phyloP scores from a whole-genome alignment of 805 yeast genomes.

The Zygoascus biomembranicola region DNA sequence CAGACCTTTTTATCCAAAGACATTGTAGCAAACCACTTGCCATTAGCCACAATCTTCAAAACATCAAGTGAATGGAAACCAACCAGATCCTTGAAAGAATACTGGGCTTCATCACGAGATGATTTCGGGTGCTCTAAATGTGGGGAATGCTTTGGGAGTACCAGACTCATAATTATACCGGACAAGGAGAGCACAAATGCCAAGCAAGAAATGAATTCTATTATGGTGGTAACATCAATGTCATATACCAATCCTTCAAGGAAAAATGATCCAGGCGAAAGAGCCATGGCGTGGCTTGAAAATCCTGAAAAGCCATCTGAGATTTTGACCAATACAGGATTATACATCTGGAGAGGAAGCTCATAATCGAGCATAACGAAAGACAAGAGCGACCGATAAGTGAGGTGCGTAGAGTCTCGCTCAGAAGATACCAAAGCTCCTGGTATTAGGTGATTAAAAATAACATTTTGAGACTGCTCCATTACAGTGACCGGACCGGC shows the following conservation, averaged over 20 bases:
- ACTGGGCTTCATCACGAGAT: slow-evolving; percentile 7
- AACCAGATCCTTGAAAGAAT: slow-evolving; percentile 34
- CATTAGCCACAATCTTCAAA: slow-evolving; percentile 34
- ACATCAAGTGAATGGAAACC: slow-evolving; percentile 58
- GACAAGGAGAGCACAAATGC: slow-evolving; percentile 34
- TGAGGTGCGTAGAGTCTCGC: not conserved
- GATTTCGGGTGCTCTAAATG: not conserved
- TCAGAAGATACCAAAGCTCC: not conserved
- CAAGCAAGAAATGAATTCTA: slow-evolving; percentile 2
- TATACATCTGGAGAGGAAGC: not conserved
- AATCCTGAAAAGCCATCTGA: not conserved
- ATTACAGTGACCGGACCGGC: not conserved
- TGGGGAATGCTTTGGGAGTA: slow-evolving; percentile 21
- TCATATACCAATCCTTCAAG: not conserved
- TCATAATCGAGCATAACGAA: not conserved
- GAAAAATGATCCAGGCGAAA: not conserved
- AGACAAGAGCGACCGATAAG: not conserved
- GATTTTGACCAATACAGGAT: not conserved
- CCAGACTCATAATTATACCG: slow-evolving; percentile 35
- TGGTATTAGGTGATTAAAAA: not conserved
- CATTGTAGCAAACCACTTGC: slow-evolving; percentile 44
- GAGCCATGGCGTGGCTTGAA: not conserved
- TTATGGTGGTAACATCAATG: not conserved
- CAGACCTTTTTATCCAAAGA: slow-evolving; percentile 66
- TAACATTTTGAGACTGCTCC: not conserved